Base-by-base conservation (phyloP, 208 protist genomes). In the Blastocrithidia nonstop region DNA sequence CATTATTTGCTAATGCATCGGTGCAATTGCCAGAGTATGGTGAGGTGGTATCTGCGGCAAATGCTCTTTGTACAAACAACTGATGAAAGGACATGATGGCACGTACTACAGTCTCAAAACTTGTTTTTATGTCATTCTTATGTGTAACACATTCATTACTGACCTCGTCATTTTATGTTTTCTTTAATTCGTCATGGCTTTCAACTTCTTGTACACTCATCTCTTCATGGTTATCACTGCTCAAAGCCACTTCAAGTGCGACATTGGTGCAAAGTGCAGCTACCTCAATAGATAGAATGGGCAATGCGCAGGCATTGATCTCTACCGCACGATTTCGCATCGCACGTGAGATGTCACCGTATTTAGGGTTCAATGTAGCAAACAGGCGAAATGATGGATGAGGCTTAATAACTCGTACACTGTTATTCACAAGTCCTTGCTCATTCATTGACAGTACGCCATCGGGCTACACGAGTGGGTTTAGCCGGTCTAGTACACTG, bases 301-400 rank as follows among this genome's bases (percentile, higher is more conserved):
- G 31, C 15, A 87, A 59, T 33, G 76, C 73, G 19, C 67, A 26
- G 16, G 98, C 57, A 47, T 71, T 96, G 5, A 99, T 60, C 75
- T 99, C 98, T 16, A 99, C 81, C 15, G 96, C 96, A 29, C 98
- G 85, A 61, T 99, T 99, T 35, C 96, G 78, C 96, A 99, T 99
- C 11, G 98, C 98, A 35, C 98, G 74, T 6, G 97, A 99, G 17
- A 99, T 91, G 40, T 99, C 97, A 42, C 98, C 98, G 52, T 96
- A 93, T 6, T 71, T 61, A 6, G 96, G 90, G 66, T 99, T 96
- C 61, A 99, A 86, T 6, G 87, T 93, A 3, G 99, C 74, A 71
- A 99, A 99, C n/a, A 99, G 61, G 37, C 98, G 77, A 60, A 99
- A 99, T 51, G 95, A 81, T 4, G 81, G 78, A 55, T 99, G 97